These are phyloP conservation scores for Puya raimondii DNA, from an alignment of 176 grass and related monocot species.

Conservation along the genomic window DNA sequence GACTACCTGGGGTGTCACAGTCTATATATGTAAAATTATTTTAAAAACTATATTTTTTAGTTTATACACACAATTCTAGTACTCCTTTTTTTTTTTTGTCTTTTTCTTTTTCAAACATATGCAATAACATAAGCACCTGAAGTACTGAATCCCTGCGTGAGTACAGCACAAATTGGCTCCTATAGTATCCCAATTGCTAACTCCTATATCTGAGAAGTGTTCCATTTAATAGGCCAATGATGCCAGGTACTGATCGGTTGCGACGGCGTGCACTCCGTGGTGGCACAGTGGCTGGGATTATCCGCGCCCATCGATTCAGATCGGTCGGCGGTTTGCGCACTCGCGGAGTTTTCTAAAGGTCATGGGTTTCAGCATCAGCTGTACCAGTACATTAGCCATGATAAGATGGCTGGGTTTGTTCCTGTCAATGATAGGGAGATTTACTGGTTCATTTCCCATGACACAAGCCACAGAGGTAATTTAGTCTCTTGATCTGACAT, in stretches of 20 bases:
- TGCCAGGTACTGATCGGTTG: slow-evolving; percentile 28
- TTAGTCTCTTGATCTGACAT: not conserved
- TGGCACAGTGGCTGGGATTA: slow-evolving; percentile 30
- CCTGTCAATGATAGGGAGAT: slow-evolving; percentile 22
- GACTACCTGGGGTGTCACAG: no score
- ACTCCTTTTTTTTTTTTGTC: no score
- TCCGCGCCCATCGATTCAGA: not conserved
- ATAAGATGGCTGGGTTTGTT: slow-evolving; percentile 20
- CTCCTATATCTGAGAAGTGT: not conserved
- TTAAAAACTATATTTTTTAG: no score
- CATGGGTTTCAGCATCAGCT: slow-evolving; percentile 14
- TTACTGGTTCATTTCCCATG: slow-evolving; percentile 35
- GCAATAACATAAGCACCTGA: no score
- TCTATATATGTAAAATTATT: no score
- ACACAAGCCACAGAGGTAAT: slow-evolving; percentile 15
- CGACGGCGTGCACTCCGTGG: slow-evolving; percentile 32
- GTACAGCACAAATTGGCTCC: not conserved
- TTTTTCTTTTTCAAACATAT: no score
- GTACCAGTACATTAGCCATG: slow-evolving; percentile 15
- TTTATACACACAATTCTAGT: no score
- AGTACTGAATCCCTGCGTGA: not conserved
- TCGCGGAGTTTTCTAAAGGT: slow-evolving; percentile 9
- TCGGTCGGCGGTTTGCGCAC: slow-evolving; percentile 20
- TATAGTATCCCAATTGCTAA: not conserved
- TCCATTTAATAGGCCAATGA: slow-evolving; percentile 16